Evolutionary conservation across 148 eudicot species (phyloP), one percentile per base, ranked within the genome.

Genomic region (Rhododendron vialii): DNA sequence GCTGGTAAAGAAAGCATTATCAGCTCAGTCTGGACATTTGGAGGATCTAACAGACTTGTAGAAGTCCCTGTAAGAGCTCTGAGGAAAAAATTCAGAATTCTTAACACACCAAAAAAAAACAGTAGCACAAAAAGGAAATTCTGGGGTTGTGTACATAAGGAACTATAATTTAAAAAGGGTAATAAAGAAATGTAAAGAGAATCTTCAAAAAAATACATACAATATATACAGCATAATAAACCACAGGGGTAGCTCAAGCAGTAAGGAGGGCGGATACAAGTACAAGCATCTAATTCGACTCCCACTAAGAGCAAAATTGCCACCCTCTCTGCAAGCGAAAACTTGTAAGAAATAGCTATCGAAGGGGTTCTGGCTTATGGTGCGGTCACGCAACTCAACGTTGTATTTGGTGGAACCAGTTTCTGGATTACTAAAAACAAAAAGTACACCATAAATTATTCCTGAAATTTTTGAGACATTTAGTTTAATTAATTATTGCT

Each of bases 1-100:
- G 98, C 99, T 4, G 98, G 99, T 85, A 94, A 89, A 67, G 98
- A 89, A 86, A 96, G 93, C 93, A 89, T 88, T 83, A 93, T 48
- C 63, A 94, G 93, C 92, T 96, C 98, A 24, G 71, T 89, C 82
- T 88, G 92, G 28, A 91, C 88, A 82, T 84, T 84, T 26, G 77
- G 83, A 48, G 87, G 35, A 59, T 85, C 86, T 55, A 88, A 73
- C 82, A 84, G 85, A 78, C 78, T 74, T 1, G 63, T 28, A 83
- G 92, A 81, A 84, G 13, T 77, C 55, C 69, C 83, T 45, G 28
- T 82, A 73, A 87, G 80, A 80, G 89, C 88, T 55, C 94, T 93
- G 94, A 86, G 87, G 88, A 85, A 18, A 86, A 53, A 85, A 59
- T 5, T 57, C 53, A 15, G 33, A 67, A 26, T 67, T 65, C 71